These are phyloP conservation scores for Marchantia paleacea DNA, from an alignment of 225 moss, liverwort and hornwort genomes.

Conservation along the genomic window DNA sequence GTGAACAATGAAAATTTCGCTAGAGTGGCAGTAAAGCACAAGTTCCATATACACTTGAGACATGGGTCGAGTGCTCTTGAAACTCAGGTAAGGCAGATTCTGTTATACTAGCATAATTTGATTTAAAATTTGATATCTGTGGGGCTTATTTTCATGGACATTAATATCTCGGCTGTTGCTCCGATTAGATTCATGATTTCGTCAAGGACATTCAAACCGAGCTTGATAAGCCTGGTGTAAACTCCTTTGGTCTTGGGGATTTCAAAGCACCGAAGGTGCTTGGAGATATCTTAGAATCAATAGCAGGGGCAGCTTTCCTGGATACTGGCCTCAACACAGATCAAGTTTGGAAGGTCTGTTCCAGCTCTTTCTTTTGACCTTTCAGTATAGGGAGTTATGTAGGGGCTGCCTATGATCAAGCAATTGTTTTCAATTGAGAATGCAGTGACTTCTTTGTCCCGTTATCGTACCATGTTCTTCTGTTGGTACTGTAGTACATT, in stretches of 20 bases:
- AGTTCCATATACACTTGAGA: constrained; percentile 87
- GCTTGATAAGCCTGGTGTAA: constrained; percentile 96
- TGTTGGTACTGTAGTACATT: no score
- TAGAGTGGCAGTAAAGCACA: constrained; percentile 91
- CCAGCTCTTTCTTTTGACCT: background rate
- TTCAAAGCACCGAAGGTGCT: constrained; percentile 99
- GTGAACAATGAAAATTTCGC: constrained; percentile 99
- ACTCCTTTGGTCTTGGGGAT: constrained; percentile 97
- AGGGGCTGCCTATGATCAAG: no score
- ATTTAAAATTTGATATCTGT: background rate
- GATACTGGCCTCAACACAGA: constrained; percentile 79
- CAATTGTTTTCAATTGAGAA: background rate
- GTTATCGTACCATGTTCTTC: no score
- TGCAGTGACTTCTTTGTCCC: no score
- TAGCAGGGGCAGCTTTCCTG: constrained; percentile 91
- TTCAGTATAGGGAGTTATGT: no score
- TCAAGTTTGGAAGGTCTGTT: constrained; percentile 81
- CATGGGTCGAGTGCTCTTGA: constrained; percentile 99
- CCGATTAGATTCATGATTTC: constrained; percentile 85
- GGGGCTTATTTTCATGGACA: background rate
- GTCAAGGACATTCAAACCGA: constrained; percentile 97
- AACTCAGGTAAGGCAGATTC: constrained; percentile 61
- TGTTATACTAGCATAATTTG: background rate
- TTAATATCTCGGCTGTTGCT: constrained; percentile 9
- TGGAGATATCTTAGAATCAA: constrained; percentile 94